Percentiles rank a stretch among this genome's conserved stretches.
Conservation (phyloP, 768 basidiomycete species). For the Leccinellum luteum region DNA sequence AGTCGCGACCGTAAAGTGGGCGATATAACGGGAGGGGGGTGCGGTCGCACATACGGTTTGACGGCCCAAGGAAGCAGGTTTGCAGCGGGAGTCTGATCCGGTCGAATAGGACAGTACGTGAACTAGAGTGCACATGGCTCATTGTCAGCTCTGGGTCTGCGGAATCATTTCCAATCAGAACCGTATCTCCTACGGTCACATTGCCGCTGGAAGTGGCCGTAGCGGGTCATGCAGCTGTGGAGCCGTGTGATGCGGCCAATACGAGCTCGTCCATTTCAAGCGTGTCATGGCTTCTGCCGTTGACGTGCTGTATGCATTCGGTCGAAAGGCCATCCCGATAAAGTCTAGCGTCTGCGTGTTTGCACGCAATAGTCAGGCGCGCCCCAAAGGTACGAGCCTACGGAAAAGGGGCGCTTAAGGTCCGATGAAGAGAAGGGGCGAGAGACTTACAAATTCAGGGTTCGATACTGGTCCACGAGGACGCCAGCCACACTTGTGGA, state of each 20-base stretch:
- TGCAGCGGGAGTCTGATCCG: background rate
- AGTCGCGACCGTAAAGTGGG: background rate
- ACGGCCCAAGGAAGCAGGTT: slow-evolving; percentile 1
- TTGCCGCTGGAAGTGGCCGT: slow-evolving; percentile 1
- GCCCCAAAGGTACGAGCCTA: slow-evolving; percentile 5
- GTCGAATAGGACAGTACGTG: background rate
- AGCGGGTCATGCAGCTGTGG: slow-evolving; percentile 19
- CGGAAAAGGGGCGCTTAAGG: slow-evolving; percentile 33
- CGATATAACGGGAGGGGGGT: background rate
- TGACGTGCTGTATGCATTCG: slow-evolving; percentile 25
- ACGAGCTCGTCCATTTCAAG: slow-evolving; percentile 15
- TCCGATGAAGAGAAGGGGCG: slow-evolving; percentile 25
- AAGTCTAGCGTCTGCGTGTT: slow-evolving; percentile 3
- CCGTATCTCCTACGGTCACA: background rate
- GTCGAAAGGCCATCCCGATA: slow-evolving; percentile 6
- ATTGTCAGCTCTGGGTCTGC: background rate
- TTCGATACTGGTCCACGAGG: slow-evolving; percentile 14
- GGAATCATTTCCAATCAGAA: background rate
- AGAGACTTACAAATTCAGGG: slow-evolving; percentile 22
- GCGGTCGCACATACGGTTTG: background rate
- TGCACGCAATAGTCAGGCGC: slow-evolving; percentile 3
- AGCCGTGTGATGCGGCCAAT: slow-evolving; percentile 5
- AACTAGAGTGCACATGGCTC: background rate
- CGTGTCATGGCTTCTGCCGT: slow-evolving; percentile 3
- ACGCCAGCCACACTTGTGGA: slow-evolving; percentile 5